A percentile compares a stretch with the other conserved stretches of the same genome.
These are phyloP conservation scores for Colletotrichum euphorbiae DNA, from an alignment of 2,329 filamentous ascomycete species.

Conservation along the genomic window DNA sequence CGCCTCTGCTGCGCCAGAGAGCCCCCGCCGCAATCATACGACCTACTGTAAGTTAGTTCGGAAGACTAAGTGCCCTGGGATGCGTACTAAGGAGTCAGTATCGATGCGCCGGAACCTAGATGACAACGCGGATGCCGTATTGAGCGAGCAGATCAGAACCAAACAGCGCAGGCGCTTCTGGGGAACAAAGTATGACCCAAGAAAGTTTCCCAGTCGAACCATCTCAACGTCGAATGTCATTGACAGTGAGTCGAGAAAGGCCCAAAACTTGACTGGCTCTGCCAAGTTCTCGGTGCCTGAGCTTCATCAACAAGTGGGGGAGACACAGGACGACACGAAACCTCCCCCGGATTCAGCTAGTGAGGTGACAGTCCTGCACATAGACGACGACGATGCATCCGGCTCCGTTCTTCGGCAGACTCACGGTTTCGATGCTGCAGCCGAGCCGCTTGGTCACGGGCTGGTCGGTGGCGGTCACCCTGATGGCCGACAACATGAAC, in stretches of 20 bases:
- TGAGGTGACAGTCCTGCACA: not conserved
- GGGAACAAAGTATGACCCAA: conserved; percentile 24
- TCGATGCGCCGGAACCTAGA: conserved; percentile 30
- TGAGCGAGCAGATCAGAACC: conserved; percentile 29
- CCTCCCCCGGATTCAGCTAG: not conserved
- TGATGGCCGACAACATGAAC: not conserved
- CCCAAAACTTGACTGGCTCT: not conserved
- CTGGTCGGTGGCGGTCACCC: not conserved
- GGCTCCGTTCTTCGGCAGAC: not conserved
- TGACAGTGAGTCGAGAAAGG: not conserved
- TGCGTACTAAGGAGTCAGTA: conserved; percentile 17
- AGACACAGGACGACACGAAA: not conserved
- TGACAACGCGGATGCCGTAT: conserved; percentile 30
- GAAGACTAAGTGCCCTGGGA: too few species aligned
- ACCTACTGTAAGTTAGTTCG: conserved; percentile 18
- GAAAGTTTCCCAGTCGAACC: conserved; percentile 14
- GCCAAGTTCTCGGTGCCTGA: not conserved
- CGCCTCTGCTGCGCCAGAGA: not conserved
- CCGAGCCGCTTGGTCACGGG: not conserved
- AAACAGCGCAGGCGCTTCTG: conserved; percentile 4
- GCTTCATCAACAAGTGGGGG: not conserved
- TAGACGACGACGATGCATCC: not conserved
- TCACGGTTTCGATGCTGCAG: not conserved
- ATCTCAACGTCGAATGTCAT: not conserved
- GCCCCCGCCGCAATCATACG: conserved; percentile 11